Evolutionary conservation across 2,329 filamentous ascomycete species (phyloP), one percentile per base, ranked within the genome.

Genomic region (Colletotrichum endophyticum): DNA sequence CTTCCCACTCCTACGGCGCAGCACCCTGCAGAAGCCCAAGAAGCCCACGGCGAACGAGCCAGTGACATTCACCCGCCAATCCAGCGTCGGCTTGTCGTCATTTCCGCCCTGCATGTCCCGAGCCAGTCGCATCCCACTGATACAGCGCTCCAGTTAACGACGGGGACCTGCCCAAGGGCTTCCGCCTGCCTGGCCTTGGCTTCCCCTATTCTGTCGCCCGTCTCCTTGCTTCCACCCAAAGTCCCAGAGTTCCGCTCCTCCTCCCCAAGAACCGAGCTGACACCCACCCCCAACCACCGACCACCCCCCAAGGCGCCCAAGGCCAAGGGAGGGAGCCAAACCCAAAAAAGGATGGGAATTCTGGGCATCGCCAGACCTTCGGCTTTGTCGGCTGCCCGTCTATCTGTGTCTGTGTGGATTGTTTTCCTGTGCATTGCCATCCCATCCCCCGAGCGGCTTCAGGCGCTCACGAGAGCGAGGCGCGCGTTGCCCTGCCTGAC

Each of bases 201-300:
- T 28, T 30, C 56, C 73, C 44, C 34, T 56, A 76, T 70, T 73
- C 34, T 71, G 27, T 63, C 9, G n/a, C 32, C 44, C 12, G 28
- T 32, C 44, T 39, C 59, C 59, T 57, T 34, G 72, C 67, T 53
- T 75, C 73, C 36, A 66, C 70, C 73, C 67, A 72, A n/a, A 53
- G 44, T 76, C 73, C 74, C 61, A 72, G 22, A 53, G 32, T 76
- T 76, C 74, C 74, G 74, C 74, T 76, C 74, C 70, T 76, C 64
- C 44, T 53, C n/a, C 44, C 70, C 69, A 56, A 66, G 59, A 64
- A 59, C 30, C 39, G 56, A 59, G 22, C 56, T 28, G 56, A 59
- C 44, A 34, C 61, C 69, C n/a, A 27, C 27, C 57, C 28, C 57
- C 57, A 61, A 61, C 28, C 57, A 61, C 61, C 61, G 1, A 63